phyloP scores from a whole-genome alignment of 768 basidiomycete species.

The Coprinopsis strossmayeri region DNA sequence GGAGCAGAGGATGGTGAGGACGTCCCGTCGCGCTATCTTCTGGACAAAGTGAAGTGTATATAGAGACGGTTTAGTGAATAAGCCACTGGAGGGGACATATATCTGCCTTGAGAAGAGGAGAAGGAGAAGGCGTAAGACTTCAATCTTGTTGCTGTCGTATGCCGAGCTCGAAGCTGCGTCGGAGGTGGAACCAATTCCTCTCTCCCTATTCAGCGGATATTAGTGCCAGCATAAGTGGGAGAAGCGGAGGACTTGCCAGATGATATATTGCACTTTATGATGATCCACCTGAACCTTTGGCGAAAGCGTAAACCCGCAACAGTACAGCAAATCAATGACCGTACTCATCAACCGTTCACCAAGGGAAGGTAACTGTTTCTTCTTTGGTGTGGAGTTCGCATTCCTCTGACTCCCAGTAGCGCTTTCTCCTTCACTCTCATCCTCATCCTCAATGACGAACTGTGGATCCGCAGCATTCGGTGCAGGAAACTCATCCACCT shows the following conservation, averaged over 20 bases:
- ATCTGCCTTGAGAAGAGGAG: conserved; percentile 88
- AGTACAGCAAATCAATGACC: conserved; percentile 83
- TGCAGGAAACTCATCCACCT: conserved; percentile 32
- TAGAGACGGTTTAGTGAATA: conserved; percentile 68
- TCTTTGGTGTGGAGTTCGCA: conserved; percentile 16
- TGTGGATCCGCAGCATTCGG: conserved; percentile 35
- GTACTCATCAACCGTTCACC: conserved; percentile 76
- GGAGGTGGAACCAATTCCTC: conserved; percentile 84
- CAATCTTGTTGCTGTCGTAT: conserved; percentile 77
- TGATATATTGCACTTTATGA: conserved; percentile 80
- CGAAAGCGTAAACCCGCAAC: conserved; percentile 90
- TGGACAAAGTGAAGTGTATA: conserved; percentile 78
- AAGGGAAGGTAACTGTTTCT: conserved; percentile 61
- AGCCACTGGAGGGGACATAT: conserved; percentile 63
- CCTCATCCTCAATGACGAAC: conserved; percentile 83
- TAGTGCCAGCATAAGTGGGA: conserved; percentile 2
- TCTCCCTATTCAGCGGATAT: too few relatives aligned
- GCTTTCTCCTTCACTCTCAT: conserved; percentile 35
- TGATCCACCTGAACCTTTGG: conserved; percentile 69
- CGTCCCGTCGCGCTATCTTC: conserved; percentile 67
- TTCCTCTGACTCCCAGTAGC: conserved; percentile 20
- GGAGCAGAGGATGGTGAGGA: conserved; percentile 91
- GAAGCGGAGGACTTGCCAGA: conserved; percentile 58
- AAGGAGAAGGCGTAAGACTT: conserved; percentile 84
- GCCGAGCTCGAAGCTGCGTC: conserved; percentile 58